phyloP scores from a whole-genome alignment of 1,139 yeast species.

The Hyphopichia buzzinii region DNA sequence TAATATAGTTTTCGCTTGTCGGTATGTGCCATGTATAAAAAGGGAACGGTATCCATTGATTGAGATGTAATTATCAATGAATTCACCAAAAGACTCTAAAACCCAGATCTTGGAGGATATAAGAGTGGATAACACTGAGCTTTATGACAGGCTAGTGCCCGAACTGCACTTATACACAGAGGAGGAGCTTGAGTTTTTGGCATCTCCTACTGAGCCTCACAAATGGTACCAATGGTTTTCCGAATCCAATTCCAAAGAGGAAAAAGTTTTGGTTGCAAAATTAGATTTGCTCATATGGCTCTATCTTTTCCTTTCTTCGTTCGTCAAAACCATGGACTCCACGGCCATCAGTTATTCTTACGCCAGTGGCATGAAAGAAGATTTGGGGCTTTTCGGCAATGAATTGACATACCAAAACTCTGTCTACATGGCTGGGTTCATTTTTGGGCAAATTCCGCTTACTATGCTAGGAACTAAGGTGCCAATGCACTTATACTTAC shows the following conservation, averaged over 20 bases:
- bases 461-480: conserved; percentile 10
- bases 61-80: too few species aligned
- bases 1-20: not conserved
- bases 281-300: conserved; percentile 17
- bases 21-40: too few species aligned
- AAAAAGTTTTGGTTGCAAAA: conserved; percentile 12
- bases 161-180: conserved; percentile 2
- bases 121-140: not conserved
- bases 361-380: conserved; percentile 13
- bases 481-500: conserved; percentile 13
- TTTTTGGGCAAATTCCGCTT: conserved; percentile 14
- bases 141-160: not conserved
- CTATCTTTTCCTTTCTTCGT: conserved; percentile 15
- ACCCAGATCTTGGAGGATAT: not conserved
- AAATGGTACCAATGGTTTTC: conserved; percentile 19
- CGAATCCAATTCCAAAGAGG: conserved; percentile 13
- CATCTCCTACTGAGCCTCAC: conserved; percentile 10
- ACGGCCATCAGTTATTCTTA: conserved; percentile 14
- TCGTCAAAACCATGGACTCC: conserved; percentile 16
- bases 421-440: conserved; percentile 13
- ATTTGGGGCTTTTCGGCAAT: conserved; percentile 11
- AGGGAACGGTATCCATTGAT: too few species aligned
- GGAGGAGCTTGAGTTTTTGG: conserved; percentile 12
- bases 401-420: conserved; percentile 11
- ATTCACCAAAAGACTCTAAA: not conserved